These are phyloP conservation scores for Neonectria hederae DNA, from an alignment of 2,329 filamentous ascomycete genomes.

Conservation along the genomic window DNA sequence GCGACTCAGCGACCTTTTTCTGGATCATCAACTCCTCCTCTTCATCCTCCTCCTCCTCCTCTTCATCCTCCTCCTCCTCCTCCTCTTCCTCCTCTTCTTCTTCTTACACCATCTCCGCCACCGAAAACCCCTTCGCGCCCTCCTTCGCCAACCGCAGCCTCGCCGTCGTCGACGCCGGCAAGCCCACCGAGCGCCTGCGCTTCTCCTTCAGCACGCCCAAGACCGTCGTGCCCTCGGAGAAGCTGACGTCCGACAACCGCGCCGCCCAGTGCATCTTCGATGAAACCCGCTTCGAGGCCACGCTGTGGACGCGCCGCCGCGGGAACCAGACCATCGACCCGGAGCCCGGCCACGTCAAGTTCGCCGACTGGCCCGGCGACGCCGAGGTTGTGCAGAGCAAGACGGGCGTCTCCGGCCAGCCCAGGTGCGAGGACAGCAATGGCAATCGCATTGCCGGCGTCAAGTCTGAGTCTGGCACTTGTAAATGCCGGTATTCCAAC, in stretches of 20 bases:
- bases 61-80: constrained; percentile 36
- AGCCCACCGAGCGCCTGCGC: constrained; percentile 62
- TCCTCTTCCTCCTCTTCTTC: constrained; percentile 48
- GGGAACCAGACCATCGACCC: constrained; percentile 34
- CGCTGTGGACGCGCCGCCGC: constrained; percentile 65
- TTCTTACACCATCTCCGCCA: constrained; percentile 64
- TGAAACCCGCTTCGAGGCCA: constrained; percentile 63
- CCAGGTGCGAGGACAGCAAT: constrained; percentile 59
- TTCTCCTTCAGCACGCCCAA: constrained; percentile 66
- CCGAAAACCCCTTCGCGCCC: constrained; percentile 64
- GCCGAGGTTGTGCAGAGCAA: constrained; percentile 65
- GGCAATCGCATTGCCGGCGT: constrained; percentile 51
- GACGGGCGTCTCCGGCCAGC: constrained; percentile 51
- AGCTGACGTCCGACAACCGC: constrained; percentile 53
- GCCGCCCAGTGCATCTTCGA: constrained; percentile 67
- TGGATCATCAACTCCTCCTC: constrained; percentile 63
- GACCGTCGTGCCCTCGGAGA: constrained; percentile 58
- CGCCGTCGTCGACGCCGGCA: constrained; percentile 57
- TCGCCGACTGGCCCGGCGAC: constrained; percentile 65
- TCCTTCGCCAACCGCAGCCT: constrained; percentile 63
- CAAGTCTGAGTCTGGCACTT: constrained; percentile 48
- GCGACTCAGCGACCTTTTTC: constrained; percentile 63
- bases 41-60: too few species aligned
- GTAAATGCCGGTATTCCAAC: constrained; percentile 53
- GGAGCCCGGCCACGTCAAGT: constrained; percentile 37